These are phyloP conservation scores for Acer campestre DNA, from an alignment of 345 rosid genomes.

Conservation along the genomic window DNA sequence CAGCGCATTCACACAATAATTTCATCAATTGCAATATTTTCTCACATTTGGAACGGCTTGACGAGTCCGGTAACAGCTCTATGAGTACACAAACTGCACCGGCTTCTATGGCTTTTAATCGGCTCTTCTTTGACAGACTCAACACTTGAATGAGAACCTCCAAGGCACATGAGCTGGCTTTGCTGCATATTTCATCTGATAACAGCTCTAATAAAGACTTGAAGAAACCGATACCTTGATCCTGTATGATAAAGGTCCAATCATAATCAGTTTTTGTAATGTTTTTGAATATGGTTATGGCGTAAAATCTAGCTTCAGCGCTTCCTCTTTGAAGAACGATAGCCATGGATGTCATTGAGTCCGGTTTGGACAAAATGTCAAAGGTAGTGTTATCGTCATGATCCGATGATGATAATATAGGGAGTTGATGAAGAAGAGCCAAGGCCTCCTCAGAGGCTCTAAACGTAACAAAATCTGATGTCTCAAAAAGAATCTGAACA, in stretches of 20 bases:
- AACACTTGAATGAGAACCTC: conserved; percentile 34
- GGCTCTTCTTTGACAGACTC: conserved; percentile 25
- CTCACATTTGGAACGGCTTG: conserved; percentile 36
- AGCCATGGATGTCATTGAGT: conserved; percentile 26
- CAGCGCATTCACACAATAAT: conserved; percentile 37
- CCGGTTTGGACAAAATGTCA: conserved; percentile 23
- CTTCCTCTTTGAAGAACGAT: conserved; percentile 40
- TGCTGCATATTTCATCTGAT: conserved; percentile 39
- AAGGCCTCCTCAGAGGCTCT: conserved; percentile 41
- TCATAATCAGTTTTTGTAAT: conserved; percentile 22
- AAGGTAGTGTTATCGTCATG: conserved; percentile 6
- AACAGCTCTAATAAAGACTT: conserved; percentile 39
- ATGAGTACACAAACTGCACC: conserved; percentile 35
- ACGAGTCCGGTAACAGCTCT: conserved; percentile 37
- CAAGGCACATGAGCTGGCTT: conserved; percentile 37
- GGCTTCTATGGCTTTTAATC: conserved; percentile 34
- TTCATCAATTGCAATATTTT: conserved; percentile 31
- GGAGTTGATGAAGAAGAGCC: conserved; percentile 27
- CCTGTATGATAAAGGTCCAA: conserved; percentile 22
- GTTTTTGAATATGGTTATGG: conserved; percentile 23
- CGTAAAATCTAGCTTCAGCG: conserved; percentile 33
- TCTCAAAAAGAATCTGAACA: conserved; percentile 24
- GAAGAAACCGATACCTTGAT: conserved; percentile 36
- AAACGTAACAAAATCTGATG: conserved; percentile 25
- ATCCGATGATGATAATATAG: neutral